Percentiles rank a stretch among this genome's conserved stretches.
Evolutionary conservation across 345 rosid genomes (phyloP).

Genomic region (Linum tenue): DNA sequence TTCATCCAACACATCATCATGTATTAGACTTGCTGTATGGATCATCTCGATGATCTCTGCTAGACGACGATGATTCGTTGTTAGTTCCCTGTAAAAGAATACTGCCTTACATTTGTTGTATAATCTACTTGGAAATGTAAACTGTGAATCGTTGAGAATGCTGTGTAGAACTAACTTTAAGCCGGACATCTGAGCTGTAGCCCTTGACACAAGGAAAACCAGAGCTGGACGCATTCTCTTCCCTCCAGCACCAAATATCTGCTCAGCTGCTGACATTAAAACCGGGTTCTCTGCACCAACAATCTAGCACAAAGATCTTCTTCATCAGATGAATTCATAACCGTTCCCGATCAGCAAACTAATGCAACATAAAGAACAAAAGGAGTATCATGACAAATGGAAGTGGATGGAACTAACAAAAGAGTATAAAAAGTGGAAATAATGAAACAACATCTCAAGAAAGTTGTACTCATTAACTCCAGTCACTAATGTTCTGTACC

Average conservation of each 20-base stretch:
- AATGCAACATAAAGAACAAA: not conserved
- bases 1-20: slow-evolving; percentile 90
- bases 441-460: no score
- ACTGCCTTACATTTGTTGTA: slow-evolving; percentile 8
- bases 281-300: slow-evolving; percentile 97
- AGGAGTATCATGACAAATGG: no score
- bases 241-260: slow-evolving; percentile 95
- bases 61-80: slow-evolving; percentile 66
- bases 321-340: slow-evolving; percentile 20
- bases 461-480: no score
- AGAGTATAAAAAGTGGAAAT: not conserved
- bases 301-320: slow-evolving; percentile 47
- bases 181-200: slow-evolving; percentile 71
- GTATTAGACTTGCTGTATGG: slow-evolving; percentile 96
- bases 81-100: slow-evolving; percentile 54
- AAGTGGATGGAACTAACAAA: not conserved
- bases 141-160: slow-evolving; percentile 9
- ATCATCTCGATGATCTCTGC: slow-evolving; percentile 99
- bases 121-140: slow-evolving; percentile 1
- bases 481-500: no score
- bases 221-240: slow-evolving; percentile 96
- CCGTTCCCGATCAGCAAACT: not conserved
- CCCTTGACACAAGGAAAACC: slow-evolving; percentile 90
- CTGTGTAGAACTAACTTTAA: slow-evolving; percentile 42
- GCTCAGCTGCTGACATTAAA: slow-evolving; percentile 92